Evolutionary conservation across 2,329 filamentous ascomycete species (phyloP), one percentile per base, ranked within the genome.

Genomic region (Stagonosporopsis cucurbitacearum): DNA sequence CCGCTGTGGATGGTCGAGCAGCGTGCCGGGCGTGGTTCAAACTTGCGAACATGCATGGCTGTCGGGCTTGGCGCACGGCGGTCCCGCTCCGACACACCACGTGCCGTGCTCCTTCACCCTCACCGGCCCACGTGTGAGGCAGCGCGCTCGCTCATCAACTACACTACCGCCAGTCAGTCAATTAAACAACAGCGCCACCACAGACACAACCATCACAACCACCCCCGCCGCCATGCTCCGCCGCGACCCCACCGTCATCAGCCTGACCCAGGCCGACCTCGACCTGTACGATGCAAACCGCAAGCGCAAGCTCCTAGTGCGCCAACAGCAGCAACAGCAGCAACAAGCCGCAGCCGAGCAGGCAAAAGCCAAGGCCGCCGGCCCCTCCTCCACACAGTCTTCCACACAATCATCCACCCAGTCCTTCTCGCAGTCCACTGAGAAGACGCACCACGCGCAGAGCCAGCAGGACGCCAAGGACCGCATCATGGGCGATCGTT

Each of bases 261-360:
- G 82, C 50, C 83, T 91, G 61, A 91, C 88, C 2, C 80, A 85
- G 43, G 86, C 90, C 69, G 89, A 92, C 73, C 81, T 91, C 35
- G 86, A 87, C 35, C 80, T 83, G 50, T 91, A 90, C 76, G 88
- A 91, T 69, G 86, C 88, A 71, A 81, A 82, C 25, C 83, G 86
- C 58, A 62, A 70, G 53, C 72, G 68, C 50, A 72, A 68, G 39
- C 52, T 68, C 12, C 69, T 66, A 63, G 71, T 73, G 50, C 58
- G 63, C 28, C 62, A 72, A 44, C 66, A 71, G 32, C 62, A 72
- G 47, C 66, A 71, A 28, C 62, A 72, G 46, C 66, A 71, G 32
- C 62, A 72, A 46, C 66, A 71, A 46, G 43, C 56, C 59, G 41
- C 46, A 23, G 54, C 62, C 4, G 59, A 65, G 0, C 66, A 68